Conservation (phyloP, 2,329 filamentous ascomycete species). For the Bipolaris oryzae region DNA sequence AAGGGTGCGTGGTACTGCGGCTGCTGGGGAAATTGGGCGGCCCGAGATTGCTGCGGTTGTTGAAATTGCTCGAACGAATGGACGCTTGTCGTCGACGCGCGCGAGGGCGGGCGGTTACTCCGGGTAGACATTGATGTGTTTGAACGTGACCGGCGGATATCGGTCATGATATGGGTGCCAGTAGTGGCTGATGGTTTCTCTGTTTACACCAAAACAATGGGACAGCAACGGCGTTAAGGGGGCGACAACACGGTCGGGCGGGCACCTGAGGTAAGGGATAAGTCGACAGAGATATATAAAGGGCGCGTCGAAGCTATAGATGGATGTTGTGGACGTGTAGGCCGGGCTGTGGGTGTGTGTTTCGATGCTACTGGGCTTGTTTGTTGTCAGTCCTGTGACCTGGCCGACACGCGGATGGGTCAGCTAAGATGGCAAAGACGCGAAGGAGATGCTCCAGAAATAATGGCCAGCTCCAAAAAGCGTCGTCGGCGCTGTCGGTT, state of each 20-base stretch:
- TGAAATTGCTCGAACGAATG: constrained; percentile 49
- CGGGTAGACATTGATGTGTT: constrained; percentile 53
- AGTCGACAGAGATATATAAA: not conserved
- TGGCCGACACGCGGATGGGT: constrained; percentile 17
- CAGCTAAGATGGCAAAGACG: constrained; percentile 14
- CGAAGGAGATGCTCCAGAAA: constrained; percentile 20
- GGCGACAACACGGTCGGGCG: constrained; percentile 4
- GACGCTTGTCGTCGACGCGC: constrained; percentile 57
- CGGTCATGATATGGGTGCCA: constrained; percentile 40
- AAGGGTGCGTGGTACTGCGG: constrained; percentile 39
- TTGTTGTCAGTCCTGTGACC: constrained; percentile 20
- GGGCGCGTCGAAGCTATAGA: constrained; percentile 4
- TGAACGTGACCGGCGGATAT: constrained; percentile 53
- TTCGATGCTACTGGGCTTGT: constrained; percentile 20
- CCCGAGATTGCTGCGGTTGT: constrained; percentile 26
- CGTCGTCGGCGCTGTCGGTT: constrained; percentile 25
- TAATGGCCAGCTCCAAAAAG: constrained; percentile 26
- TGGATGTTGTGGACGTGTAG: constrained; percentile 4
- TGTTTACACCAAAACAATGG: constrained; percentile 48
- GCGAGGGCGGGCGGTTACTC: constrained; percentile 54
- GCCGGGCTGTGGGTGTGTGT: constrained; percentile 3
- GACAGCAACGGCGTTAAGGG: constrained; percentile 19
- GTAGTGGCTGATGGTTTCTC: constrained; percentile 19
- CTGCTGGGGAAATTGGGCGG: constrained; percentile 24
- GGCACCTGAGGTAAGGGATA: not conserved